These are phyloP conservation scores for Alternaria angustiovoidea DNA, from an alignment of 2,329 filamentous ascomycete species.

Conservation along the genomic window DNA sequence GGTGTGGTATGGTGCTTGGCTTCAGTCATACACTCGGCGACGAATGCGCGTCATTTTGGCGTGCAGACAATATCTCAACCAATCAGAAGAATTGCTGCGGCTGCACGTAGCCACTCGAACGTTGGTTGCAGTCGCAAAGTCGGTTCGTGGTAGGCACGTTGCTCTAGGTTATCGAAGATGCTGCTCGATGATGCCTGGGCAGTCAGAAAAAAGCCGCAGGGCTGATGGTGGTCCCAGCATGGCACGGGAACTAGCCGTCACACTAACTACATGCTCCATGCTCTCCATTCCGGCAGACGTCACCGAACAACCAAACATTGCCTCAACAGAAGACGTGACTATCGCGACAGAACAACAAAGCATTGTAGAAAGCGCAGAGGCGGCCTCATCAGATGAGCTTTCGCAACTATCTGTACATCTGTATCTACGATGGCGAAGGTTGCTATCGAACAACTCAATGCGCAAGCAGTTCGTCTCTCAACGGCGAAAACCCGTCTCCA, in stretches of 20 bases:
- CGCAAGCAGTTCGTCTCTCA: neutral
- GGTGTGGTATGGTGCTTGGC: conserved; percentile 9
- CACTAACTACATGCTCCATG: conserved; percentile 5
- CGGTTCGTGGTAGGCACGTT: neutral
- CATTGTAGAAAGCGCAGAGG: neutral
- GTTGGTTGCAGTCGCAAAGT: neutral
- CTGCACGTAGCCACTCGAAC: neutral
- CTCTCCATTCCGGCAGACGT: conserved; percentile 1
- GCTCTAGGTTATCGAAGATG: neutral
- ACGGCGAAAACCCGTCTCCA: conserved; percentile 4
- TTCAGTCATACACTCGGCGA: conserved; percentile 9
- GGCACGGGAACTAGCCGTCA: conserved; percentile 9
- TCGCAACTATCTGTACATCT: neutral
- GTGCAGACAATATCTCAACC: neutral
- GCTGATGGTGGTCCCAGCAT: neutral
- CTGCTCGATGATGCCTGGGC: conserved; percentile 11
- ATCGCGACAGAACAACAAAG: neutral
- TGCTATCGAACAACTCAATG: neutral
- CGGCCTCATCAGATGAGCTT: neutral
- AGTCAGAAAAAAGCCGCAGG: conserved; percentile 1
- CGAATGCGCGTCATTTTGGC: conserved; percentile 7
- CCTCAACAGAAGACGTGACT: neutral
- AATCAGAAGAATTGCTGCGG: neutral
- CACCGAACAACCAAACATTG: conserved; percentile 5
- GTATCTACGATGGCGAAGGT: neutral